Evolutionary conservation across 306 rosid species (phyloP).

Genomic region (Cucurbita pepo): DNA sequence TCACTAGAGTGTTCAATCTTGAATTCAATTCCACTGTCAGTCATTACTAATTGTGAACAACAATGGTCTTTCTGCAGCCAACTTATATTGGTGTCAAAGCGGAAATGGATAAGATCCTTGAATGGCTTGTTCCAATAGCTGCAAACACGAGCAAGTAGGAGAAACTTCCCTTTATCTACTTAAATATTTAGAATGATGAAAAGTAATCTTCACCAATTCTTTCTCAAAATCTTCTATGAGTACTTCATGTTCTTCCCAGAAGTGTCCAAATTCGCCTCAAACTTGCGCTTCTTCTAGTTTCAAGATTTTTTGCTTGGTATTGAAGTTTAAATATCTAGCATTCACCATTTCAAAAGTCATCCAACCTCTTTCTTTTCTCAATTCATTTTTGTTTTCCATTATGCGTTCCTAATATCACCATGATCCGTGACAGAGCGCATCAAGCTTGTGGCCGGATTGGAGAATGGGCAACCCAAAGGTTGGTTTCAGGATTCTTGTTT

Average conservation of each 20-base stretch:
- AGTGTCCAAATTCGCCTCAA: background rate
- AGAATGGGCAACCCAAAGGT: slow-evolving; percentile 93
- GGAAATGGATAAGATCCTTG: slow-evolving; percentile 62
- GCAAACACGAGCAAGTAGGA: slow-evolving; percentile 66
- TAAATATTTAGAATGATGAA: background rate
- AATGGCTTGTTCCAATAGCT: slow-evolving; percentile 76
- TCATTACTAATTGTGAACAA: background rate
- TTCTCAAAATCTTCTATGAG: background rate
- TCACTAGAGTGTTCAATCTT: background rate
- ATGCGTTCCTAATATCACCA: background rate
- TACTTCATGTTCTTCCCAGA: background rate
- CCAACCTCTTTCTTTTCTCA: background rate
- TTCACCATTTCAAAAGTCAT: background rate
- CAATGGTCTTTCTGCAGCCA: slow-evolving; percentile 29
- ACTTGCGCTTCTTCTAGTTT: no score
- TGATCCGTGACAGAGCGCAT: slow-evolving; percentile 57
- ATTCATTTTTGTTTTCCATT: background rate
- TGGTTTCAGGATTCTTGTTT: background rate
- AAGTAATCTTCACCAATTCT: background rate
- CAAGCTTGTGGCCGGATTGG: slow-evolving; percentile 96
- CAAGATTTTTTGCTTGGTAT: background rate
- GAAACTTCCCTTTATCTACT: background rate
- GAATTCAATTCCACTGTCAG: no score
- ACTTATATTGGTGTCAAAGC: slow-evolving; percentile 39
- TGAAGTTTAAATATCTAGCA: background rate